Base-by-base conservation (phyloP, 345 rosid genomes). In the Mercurialis annua region DNA sequence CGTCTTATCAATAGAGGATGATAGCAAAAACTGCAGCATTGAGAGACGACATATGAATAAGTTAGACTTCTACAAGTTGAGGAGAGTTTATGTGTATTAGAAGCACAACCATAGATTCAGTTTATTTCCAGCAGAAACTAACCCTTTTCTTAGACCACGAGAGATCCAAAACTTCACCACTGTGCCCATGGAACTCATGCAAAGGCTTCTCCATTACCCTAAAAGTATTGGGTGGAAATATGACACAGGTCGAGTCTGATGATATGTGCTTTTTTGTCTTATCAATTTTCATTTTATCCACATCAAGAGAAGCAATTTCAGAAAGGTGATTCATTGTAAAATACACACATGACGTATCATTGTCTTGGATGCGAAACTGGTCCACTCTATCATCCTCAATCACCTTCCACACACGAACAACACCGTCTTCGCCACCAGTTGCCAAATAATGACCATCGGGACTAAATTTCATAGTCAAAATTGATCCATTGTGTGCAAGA, bases 91-190 rank as follows among this genome's bases (percentile, higher is more conserved):
- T 42, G 18, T 23, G 36, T n/a, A 12, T n/a, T 64, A 17, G 44
- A 14, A 44, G 27, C 5, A 38, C 10, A 21, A 15, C 49, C 27
- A 27, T 24, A 36, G 40, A 42, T 18, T 54, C n/a, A 40, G 23
- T 23, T 38, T 53, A 4, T 34, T 57, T 75, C 26, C 0, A 34
- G n/a, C 18, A 57, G 58, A 54, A 36, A 71, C 83, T 83, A 58
- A 90, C 97, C 86, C 86, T 86, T 75, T 80, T 80, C 71, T 78
- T 81, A 12, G 97, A 90, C 97, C 97, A 90, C 0, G 94, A 75
- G 67, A 90, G 89, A 81, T 85, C 90, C 82, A 90, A 81, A 66
- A 90, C 77, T 72, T 87, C 94, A 29, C 81, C 79, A 5, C 6
- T 58, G 74, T 89, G 96, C 61, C 92, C 96, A 40, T 46, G 81